A percentile compares a stretch with the other conserved stretches of the same genome.
phyloP scores from a whole-genome alignment of 2,329 filamentous ascomycete genomes.

The Stagonosporopsis chrysanthemi region DNA sequence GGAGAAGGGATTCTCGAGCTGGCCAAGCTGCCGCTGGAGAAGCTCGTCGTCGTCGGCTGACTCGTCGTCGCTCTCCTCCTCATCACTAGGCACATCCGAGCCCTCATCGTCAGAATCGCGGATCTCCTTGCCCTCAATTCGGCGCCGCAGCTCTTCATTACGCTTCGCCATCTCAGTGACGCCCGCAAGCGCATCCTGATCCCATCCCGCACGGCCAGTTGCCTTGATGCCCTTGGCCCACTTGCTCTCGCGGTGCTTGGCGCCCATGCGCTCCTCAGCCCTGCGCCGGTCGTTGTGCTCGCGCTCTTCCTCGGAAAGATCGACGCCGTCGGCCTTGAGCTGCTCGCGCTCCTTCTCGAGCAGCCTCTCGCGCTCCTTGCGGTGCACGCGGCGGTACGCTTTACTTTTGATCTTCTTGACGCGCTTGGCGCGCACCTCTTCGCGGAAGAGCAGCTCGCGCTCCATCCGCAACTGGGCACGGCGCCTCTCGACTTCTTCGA shows the following conservation, averaged over 20 bases:
- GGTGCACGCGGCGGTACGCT: slow-evolving; percentile 88
- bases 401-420: slow-evolving; percentile 99
- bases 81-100: slow-evolving; percentile 57
- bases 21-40: slow-evolving; percentile 46
- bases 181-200: slow-evolving; percentile 81
- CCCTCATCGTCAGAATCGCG: slow-evolving; percentile 57
- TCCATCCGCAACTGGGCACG: slow-evolving; percentile 78
- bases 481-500: slow-evolving; percentile 75
- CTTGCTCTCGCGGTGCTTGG: slow-evolving; percentile 85
- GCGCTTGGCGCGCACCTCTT: slow-evolving; percentile 86
- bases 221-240: slow-evolving; percentile 88
- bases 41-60: slow-evolving; percentile 60
- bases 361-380: slow-evolving; percentile 73
- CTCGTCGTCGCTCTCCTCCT: slow-evolving; percentile 62
- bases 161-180: slow-evolving; percentile 81
- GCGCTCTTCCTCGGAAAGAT: slow-evolving; percentile 69
- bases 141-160: slow-evolving; percentile 80
- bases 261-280: slow-evolving; percentile 84
- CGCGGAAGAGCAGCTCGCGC: slow-evolving; percentile 84
- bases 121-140: slow-evolving; percentile 76
- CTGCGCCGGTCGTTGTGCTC: slow-evolving; percentile 75
- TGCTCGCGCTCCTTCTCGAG: slow-evolving; percentile 65
- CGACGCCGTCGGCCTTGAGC: slow-evolving; percentile 65
- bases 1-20: slow-evolving; percentile 58
- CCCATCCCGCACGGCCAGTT: slow-evolving; percentile 82